phyloP scores from a whole-genome alignment of 2,329 filamentous ascomycete genomes.

The Trichoderma endophyticum region DNA sequence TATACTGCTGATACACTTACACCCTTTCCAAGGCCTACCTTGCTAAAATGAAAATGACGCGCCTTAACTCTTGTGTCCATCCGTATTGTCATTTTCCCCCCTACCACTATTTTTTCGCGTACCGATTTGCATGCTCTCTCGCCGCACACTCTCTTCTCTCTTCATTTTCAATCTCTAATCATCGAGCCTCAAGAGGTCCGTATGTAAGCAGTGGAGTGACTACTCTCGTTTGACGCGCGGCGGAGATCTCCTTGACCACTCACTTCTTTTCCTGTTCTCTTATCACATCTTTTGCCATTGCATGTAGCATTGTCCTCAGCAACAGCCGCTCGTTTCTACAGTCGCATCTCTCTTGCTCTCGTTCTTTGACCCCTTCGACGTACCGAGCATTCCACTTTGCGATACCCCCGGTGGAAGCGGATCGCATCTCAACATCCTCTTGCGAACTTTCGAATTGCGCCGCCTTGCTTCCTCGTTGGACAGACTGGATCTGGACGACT shows the following conservation, averaged over 20 bases:
- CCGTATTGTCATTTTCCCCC: conserved; percentile 5
- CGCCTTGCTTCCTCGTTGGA: not conserved
- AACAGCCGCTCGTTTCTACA: conserved; percentile 7
- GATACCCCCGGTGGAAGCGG: conserved; percentile 1
- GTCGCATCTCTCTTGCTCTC: conserved; percentile 1
- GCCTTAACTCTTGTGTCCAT: conserved; percentile 6
- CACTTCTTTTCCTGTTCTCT: not conserved
- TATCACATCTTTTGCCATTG: not conserved
- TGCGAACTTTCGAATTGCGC: not conserved
- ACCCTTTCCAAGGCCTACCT: conserved; percentile 10
- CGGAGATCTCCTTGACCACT: not conserved
- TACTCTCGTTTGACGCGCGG: conserved; percentile 16
- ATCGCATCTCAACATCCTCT: not conserved
- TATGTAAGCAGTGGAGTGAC: conserved; percentile 15
- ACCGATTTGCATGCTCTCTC: conserved; percentile 5
- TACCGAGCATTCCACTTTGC: conserved; percentile 1
- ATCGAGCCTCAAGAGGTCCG: conserved; percentile 2
- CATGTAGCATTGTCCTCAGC: not conserved
- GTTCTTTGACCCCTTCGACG: not conserved
- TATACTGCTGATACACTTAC: conserved; percentile 11
- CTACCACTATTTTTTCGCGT: conserved; percentile 3
- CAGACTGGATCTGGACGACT: conserved; percentile 17
- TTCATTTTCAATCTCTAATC: not conserved
- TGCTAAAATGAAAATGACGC: conserved; percentile 17
- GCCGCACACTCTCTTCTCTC: conserved; percentile 11